These are phyloP conservation scores for Evansstolkia leycettana DNA, from an alignment of 495 filamentous ascomycete species.

Conservation along the genomic window DNA sequence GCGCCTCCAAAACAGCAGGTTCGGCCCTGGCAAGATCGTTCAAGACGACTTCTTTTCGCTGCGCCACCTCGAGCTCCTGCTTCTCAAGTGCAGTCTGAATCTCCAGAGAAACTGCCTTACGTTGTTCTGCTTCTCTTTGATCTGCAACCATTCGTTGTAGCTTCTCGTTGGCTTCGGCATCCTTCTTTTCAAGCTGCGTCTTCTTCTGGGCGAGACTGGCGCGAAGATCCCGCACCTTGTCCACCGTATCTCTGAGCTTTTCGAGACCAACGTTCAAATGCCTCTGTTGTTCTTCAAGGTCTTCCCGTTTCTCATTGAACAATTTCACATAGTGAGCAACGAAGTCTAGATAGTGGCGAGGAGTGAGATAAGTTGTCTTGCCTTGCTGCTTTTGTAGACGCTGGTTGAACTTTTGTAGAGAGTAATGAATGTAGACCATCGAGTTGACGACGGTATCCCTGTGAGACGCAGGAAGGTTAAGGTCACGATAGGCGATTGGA, in stretches of 20 bases:
- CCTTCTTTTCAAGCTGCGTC: conserved; percentile 81
- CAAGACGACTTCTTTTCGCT: conserved; percentile 72
- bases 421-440: conserved; percentile 98
- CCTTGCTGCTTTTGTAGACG: conserved; percentile 86
- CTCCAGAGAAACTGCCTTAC: conserved; percentile 74
- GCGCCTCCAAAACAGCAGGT: conserved; percentile 83
- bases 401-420: conserved; percentile 75
- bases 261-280: conserved; percentile 96
- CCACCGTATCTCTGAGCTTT: conserved; percentile 94
- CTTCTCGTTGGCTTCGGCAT: conserved; percentile 93
- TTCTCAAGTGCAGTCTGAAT: conserved; percentile 78
- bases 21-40: conserved; percentile 83
- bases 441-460: conserved; percentile 85
- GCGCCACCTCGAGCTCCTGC: conserved; percentile 79
- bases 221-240: conserved; percentile 89
- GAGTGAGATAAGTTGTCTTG: conserved; percentile 83
- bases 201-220: conserved; percentile 89
- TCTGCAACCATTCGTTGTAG: conserved; percentile 93
- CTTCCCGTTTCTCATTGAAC: conserved; percentile 96
- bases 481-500: conserved; percentile 78
- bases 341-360: conserved; percentile 94
- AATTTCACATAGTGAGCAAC: conserved; percentile 95
- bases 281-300: conserved; percentile 94
- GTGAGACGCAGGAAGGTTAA: conserved; percentile 75
- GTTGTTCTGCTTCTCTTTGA: conserved; percentile 89